These are phyloP conservation scores for Pneumocystis sp. DNA, from an alignment of 1,139 yeast genomes.

Conservation along the genomic window DNA sequence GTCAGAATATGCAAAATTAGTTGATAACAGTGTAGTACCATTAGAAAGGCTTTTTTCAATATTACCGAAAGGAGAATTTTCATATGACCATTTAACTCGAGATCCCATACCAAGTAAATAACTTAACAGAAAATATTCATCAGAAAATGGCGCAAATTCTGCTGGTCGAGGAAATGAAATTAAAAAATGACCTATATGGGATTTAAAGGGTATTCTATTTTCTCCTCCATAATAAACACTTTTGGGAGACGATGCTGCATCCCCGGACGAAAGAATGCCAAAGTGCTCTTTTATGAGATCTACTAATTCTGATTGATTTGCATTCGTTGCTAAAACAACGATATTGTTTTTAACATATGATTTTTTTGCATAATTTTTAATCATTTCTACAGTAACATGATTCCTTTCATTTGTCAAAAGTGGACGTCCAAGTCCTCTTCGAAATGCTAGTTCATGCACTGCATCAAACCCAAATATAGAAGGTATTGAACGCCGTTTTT, in stretches of 20 bases:
- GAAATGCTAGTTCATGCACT: slow-evolving; percentile 69
- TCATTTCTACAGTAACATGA: slow-evolving; percentile 46
- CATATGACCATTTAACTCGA: slow-evolving; percentile 34
- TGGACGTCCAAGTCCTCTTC: slow-evolving; percentile 80
- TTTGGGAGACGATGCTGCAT: slow-evolving; percentile 32
- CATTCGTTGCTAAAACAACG: slow-evolving; percentile 60
- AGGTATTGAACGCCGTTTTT: slow-evolving; percentile 66
- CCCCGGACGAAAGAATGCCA: slow-evolving; percentile 43
- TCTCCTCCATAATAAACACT: slow-evolving; percentile 47
- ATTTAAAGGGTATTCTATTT: slow-evolving; percentile 57
- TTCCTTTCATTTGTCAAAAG: slow-evolving; percentile 53
- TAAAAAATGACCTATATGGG: slow-evolving; percentile 50
- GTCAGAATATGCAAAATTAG: slow-evolving; percentile 54
- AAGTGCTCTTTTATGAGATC: slow-evolving; percentile 57
- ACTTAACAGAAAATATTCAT: slow-evolving; percentile 56
- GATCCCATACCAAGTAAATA: slow-evolving; percentile 48
- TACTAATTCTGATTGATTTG: slow-evolving; percentile 53
- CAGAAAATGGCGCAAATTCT: slow-evolving; percentile 32
- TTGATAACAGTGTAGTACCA: slow-evolving; percentile 34
- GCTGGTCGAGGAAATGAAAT: slow-evolving; percentile 64
- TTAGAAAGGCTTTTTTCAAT: slow-evolving; percentile 26
- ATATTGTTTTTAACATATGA: slow-evolving; percentile 61
- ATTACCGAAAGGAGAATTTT: slow-evolving; percentile 32
- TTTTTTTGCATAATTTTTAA: slow-evolving; percentile 50
- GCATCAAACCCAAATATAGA: slow-evolving; percentile 49